Conservation (phyloP, 2,329 filamentous ascomycete genomes). For the Celoporthe dispersa region DNA sequence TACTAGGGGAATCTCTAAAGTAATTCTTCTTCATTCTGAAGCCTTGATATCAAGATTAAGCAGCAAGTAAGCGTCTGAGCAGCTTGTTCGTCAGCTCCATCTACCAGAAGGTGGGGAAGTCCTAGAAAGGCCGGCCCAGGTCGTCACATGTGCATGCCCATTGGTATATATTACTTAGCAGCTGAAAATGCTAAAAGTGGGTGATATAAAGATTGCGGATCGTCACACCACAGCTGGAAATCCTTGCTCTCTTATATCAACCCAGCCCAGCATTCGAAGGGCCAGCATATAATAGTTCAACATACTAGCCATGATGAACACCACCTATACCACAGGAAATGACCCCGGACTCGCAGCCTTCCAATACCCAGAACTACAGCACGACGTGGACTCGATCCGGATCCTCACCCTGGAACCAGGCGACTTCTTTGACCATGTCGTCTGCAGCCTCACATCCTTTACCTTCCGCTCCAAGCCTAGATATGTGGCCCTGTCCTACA, state of each 20-base stretch:
- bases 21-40: too few relatives aligned
- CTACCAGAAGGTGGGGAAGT: conserved; percentile 1
- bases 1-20: too few relatives aligned
- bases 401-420: background rate
- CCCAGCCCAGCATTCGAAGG: too few relatives aligned
- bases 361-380: conserved; percentile 2
- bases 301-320: background rate
- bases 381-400: background rate
- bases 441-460: background rate
- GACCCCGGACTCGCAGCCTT: background rate
- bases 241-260: background rate
- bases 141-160: background rate
- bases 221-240: background rate
- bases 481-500: background rate
- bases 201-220: too few relatives aligned
- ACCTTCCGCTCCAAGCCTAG: background rate
- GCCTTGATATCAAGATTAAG: background rate
- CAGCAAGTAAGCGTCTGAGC: too few relatives aligned
- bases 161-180: background rate
- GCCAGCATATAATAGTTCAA: too few relatives aligned
- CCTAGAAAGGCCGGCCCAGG: background rate
- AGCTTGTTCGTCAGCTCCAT: too few relatives aligned
- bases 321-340: background rate
- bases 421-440: background rate
- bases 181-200: background rate